Conservation (phyloP, 2,329 filamentous ascomycete genomes). For the Septoria petroselini region DNA sequence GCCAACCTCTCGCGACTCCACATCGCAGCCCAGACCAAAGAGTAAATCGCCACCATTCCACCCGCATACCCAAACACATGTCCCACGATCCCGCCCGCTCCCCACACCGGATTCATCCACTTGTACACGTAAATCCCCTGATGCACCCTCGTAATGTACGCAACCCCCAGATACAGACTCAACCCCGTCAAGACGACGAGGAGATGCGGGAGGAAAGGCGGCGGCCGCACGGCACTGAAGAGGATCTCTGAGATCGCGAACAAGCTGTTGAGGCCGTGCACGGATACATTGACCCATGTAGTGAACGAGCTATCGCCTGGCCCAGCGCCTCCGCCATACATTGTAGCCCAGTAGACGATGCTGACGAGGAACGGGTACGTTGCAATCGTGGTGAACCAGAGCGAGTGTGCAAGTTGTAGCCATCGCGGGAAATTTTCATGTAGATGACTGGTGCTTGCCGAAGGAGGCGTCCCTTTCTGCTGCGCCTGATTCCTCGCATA, state of each 20-base stretch:
- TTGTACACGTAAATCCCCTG: constrained; percentile 16
- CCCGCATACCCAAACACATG: constrained; percentile 18
- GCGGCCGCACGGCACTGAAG: constrained; percentile 11
- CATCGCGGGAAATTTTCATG: constrained; percentile 10
- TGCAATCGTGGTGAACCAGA: constrained; percentile 15
- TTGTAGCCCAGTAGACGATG: constrained; percentile 19
- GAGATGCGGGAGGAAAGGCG: constrained; percentile 13
- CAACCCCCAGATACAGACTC: constrained; percentile 15
- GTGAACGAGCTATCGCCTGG: constrained; percentile 4
- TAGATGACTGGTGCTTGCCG: neutral
- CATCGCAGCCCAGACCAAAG: constrained; percentile 13
- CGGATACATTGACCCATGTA: constrained; percentile 22
- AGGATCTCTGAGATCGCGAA: constrained; percentile 19
- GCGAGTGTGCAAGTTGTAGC: constrained; percentile 7
- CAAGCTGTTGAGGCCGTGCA: constrained; percentile 20
- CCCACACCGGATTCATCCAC: constrained; percentile 20
- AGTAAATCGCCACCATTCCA: constrained; percentile 14
- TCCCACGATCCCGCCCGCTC: constrained; percentile 13
- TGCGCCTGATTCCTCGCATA: constrained; percentile 4
- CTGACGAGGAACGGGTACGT: constrained; percentile 12
- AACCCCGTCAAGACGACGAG: constrained; percentile 12
- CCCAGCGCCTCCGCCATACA: constrained; percentile 17
- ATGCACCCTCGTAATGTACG: constrained; percentile 15
- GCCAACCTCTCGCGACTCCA: constrained; percentile 8
- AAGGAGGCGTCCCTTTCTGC: no score